Conservation (phyloP, 257 asterid genomes). For the Solanum pinnatisectum region DNA sequence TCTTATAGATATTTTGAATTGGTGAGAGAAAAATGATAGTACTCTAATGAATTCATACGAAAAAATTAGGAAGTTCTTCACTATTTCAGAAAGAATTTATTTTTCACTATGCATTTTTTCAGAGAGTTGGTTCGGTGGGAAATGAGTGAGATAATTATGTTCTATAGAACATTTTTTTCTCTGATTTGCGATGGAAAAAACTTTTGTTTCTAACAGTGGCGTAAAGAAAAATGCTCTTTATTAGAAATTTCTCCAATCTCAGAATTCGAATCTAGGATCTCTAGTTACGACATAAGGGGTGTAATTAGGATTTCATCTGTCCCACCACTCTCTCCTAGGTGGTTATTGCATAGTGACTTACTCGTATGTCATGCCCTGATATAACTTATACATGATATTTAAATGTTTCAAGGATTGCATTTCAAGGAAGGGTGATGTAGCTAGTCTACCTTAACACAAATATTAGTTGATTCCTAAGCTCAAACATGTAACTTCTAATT, state of each 20-base stretch:
- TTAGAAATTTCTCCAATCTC: neutral
- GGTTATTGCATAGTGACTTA: neutral
- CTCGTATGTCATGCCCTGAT: neutral
- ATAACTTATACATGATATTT: neutral
- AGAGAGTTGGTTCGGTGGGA: no score
- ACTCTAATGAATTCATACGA: no score
- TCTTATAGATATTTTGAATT: no score
- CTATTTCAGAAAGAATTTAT: no score
- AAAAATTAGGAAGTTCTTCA: no score
- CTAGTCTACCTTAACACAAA: neutral
- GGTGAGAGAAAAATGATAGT: no score
- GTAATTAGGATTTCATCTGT: neutral
- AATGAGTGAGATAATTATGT: no score
- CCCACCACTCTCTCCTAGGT: neutral
- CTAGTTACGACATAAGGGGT: neutral
- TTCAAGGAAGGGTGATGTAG: neutral
- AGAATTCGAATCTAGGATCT: neutral
- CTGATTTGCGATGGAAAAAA: no score
- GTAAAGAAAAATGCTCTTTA: no score
- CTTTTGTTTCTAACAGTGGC: no score
- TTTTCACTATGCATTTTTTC: no score
- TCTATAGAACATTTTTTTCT: no score
- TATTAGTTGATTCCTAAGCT: neutral
- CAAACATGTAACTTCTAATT: neutral
- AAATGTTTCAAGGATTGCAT: neutral